phyloP scores from a whole-genome alignment of 345 rosid genomes.

The Schrenkiella parvula region DNA sequence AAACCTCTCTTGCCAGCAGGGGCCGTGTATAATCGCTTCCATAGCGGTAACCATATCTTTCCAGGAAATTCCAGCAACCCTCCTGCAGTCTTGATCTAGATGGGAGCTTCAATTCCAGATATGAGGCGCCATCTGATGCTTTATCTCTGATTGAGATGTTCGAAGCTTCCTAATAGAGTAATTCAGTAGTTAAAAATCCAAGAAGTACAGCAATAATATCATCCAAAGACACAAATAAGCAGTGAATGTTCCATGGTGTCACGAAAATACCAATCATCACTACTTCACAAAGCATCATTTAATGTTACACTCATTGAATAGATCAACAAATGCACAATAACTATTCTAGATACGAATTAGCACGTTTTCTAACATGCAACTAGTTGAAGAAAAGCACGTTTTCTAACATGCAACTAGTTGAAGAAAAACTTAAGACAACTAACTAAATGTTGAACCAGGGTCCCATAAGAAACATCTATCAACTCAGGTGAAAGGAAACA shows the following conservation, averaged over 20 bases:
- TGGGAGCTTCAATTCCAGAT: constrained; percentile 67
- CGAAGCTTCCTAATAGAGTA: constrained; percentile 51
- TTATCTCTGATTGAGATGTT: constrained; percentile 55
- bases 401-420: constrained; percentile 12
- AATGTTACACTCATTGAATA: not conserved
- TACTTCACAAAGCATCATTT: constrained; percentile 4
- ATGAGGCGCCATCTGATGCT: constrained; percentile 56
- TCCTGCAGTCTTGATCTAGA: constrained; percentile 38
- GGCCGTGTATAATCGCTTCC: constrained; percentile 53
- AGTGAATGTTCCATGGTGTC: not conserved
- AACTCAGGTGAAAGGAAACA: constrained; percentile 8
- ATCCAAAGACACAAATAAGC: constrained; percentile 6
- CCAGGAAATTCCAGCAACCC: constrained; percentile 75
- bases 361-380: constrained; percentile 7
- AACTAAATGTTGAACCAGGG: constrained; percentile 4
- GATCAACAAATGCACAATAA: constrained; percentile 1
- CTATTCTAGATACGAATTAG: not conserved
- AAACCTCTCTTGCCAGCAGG: constrained; percentile 90
- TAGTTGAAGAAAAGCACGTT: not conserved
- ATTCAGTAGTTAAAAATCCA: constrained; percentile 18
- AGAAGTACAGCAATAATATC: not conserved
- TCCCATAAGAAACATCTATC: not conserved
- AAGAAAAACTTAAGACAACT: not conserved
- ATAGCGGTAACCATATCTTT: constrained; percentile 84
- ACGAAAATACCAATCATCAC: not conserved